phyloP scores from a whole-genome alignment of 768 basidiomycete genomes.

The Pholiota microspora region DNA sequence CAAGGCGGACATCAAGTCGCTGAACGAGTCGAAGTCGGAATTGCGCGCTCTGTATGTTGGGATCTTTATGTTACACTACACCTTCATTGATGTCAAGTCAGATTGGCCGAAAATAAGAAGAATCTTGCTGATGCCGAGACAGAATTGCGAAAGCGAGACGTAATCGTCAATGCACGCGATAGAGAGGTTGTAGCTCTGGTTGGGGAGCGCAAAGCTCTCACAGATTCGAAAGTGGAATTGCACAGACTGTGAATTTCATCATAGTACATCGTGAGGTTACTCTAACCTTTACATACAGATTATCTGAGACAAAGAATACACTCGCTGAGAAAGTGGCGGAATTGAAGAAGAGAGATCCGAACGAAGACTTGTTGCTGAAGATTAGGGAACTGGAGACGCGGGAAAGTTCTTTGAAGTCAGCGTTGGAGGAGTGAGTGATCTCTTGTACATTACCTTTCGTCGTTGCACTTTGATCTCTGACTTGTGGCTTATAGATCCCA shows the following conservation, averaged over 20 bases:
- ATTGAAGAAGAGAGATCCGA: slow-evolving; percentile 11
- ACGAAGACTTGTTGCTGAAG: slow-evolving; percentile 9
- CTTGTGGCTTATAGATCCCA: slow-evolving; percentile 1
- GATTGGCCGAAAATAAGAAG: slow-evolving; percentile 22
- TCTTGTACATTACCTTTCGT: not conserved
- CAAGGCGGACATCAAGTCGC: slow-evolving; percentile 19
- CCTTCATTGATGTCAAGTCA: no score
- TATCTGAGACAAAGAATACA: slow-evolving; percentile 10
- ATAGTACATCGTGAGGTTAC: not conserved
- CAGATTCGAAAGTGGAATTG: not conserved
- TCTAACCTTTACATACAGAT: not conserved
- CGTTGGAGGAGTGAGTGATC: slow-evolving; percentile 12
- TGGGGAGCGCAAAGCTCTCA: not conserved
- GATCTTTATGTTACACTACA: not conserved
- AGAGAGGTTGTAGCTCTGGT: not conserved
- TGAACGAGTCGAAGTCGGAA: slow-evolving; percentile 27
- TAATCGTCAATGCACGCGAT: not conserved
- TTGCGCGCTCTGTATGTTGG: slow-evolving; percentile 22
- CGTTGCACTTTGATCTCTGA: not conserved
- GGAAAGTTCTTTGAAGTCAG: slow-evolving; percentile 1
- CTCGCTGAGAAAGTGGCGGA: slow-evolving; percentile 9
- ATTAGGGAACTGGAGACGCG: slow-evolving; percentile 6
- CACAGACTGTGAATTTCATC: not conserved
- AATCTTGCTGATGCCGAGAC: slow-evolving; percentile 17
- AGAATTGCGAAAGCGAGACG: slow-evolving; percentile 16